Base-by-base conservation (phyloP, 805 yeast species). In the Candida argentea region DNA sequence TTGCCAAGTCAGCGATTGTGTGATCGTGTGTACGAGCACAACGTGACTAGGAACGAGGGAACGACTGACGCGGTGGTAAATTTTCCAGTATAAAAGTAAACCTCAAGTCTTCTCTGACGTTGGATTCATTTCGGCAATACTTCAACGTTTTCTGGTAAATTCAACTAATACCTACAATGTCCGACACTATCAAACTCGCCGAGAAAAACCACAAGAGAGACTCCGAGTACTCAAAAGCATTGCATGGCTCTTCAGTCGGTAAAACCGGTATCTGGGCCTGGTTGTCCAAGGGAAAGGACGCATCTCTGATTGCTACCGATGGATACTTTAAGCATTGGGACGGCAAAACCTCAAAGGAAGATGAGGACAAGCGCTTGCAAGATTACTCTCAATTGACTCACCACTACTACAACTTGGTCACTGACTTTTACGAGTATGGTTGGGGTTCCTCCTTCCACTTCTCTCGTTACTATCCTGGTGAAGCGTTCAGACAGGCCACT, bases 391-490 rank as follows among this genome's bases (percentile, higher is more conserved):
- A 79, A 40, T 71, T 86, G 44, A 91, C 98, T 31, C 87, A 83
- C 55, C 94, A 91, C 52, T 89, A 89, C 69, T 89, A 89, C 67
- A 91, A 91, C 63, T 75, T 89, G 52, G 96, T 84, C 28, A 91
- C 98, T 16, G 98, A 89, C 60, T 91, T 91, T 49, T 91, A 91
- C 68, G 98, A 91, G 64, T 89, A 91, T 58, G 98, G 98, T 28
- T 91, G 98, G 98, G 98, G 98, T 40, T 71, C 95, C 11, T 84
- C 95, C 10, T 91, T 91, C 84, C 98, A 91, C 59, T 91, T 91
- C 58, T 83, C 94, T 23, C 76, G 95, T 47, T 91, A 79, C 65
- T 89, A 84, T 66, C 69, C 67, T 51, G 96, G 96, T 38, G 98
- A 91, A 63, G 75, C 91, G 14, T 91, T 91, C 65, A 64, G 73